Base-by-base conservation (phyloP, 108 stramenopile genomes). In the Conticribra weissflogii region DNA sequence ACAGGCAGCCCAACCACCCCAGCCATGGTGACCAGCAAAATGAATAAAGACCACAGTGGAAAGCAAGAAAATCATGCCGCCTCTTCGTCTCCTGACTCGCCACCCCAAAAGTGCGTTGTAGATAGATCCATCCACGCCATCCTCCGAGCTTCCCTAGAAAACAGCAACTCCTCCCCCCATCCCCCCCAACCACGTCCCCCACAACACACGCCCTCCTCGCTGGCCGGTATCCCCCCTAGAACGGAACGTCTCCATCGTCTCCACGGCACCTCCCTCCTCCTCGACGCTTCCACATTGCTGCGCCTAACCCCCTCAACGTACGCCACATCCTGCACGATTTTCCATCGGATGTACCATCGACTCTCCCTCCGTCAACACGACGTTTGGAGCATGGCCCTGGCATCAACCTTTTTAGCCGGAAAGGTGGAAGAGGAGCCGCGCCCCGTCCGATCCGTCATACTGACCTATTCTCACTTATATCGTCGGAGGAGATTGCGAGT, bases 341-440 rank as follows among this genome's bases (percentile, higher is more conserved):
- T 94, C 61, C 92, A 94, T 62, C 84, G 89, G 4, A 81, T 83
- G 52, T 94, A 74, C 69, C 90, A 91, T 55, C 68, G 68, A 28
- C 51, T 54, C 18, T 91, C 92, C 0, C 70, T 94, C 19, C 49
- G 29, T 0, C 59, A 80, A 32, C 57, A 66, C 29, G 76, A 84
- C 54, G 89, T 89, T 1, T 94, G 92, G 92, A 87, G 86, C 60
- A 75, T 79, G 2, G 85, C 92, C 21, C 62, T 89, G 82, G 89
- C 81, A 19, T 78, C 77, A n/a, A 63, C 72, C 12, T 60, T 94
- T 23, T 59, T 94, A 34, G 83, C 88, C 0, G 57, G 73, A 61
- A 94, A 94, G 62, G 60, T 91, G 0, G 87, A 91, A 55, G 92
- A 94, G 54, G 83, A 86, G 48, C 63, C 84, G 1, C 68, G 85